Evolutionary conservation across 768 basidiomycete species (phyloP), one percentile per base, ranked within the genome.

Genomic region (Rhizopogon rudus): DNA sequence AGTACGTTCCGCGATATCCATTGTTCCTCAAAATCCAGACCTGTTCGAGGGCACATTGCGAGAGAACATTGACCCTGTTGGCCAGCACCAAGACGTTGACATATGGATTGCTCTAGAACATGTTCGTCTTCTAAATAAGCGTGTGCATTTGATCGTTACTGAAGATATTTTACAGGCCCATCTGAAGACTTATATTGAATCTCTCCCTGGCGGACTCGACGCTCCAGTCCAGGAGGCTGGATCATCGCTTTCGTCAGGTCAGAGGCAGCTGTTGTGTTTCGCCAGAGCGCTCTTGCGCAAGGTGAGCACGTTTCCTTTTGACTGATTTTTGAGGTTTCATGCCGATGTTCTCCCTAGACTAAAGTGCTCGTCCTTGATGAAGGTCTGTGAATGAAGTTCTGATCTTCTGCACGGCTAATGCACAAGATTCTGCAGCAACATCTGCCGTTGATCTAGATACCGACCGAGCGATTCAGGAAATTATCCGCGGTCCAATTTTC

Each of bases 331-430:
- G n/a, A 57, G 28, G 6, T 43, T 20, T 14, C 22, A n/a, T 9
- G 13, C 2, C 1, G 6, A 41, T 9, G 10, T 10, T 33, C 43
- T 45, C 35, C 35, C 51, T 56, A 88, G 82, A 84, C 90, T 16
- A 94, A 87, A 70, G 87, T 97, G 39, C 76, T 98, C 6, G 91
- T 97, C 1, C 75, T 98, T n/a, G 95, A 97, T 65, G 95, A 98
- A 81, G 91, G 88, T 82, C 63, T 60, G 62, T 61, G 31, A 31
- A 48, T 22, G 10, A 37, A 16, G 41, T 37, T 6, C 12, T 13
- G 13, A 5, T 25, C 16, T 29, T 44, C n/a, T 6, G 44, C 25
- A 22, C 41, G 48, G 33, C 35, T 55, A 44, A 52, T 48, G 12
- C 16, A 17, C 45, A 17, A 52, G 31, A 54, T 52, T 48, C 51